These are phyloP conservation scores for Venturia carpophila DNA, from an alignment of 2,329 filamentous ascomycete species.

Conservation along the genomic window DNA sequence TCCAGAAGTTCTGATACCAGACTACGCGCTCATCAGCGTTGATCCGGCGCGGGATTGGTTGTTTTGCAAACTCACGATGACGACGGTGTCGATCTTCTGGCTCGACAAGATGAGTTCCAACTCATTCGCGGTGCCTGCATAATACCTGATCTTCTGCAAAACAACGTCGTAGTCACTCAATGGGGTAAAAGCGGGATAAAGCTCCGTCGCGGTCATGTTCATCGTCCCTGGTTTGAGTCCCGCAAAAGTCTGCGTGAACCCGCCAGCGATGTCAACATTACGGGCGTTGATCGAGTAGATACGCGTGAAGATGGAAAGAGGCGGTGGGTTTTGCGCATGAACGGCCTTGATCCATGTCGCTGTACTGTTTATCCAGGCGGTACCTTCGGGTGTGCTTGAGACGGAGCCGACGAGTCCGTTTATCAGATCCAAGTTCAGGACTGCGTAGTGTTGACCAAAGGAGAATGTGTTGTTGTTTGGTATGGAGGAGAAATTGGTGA, in stretches of 20 bases:
- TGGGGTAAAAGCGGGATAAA: conserved; percentile 29
- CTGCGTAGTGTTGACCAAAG: conserved; percentile 24
- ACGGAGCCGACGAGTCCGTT: conserved; percentile 31
- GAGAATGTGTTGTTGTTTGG: conserved; percentile 22
- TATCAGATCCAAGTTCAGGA: conserved; percentile 40
- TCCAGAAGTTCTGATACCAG: conserved; percentile 36
- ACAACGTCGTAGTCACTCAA: conserved; percentile 31
- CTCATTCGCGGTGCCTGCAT: conserved; percentile 34
- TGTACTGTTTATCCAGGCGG: conserved; percentile 30
- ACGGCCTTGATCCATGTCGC: conserved; percentile 35
- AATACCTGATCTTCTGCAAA: conserved; percentile 38
- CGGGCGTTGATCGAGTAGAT: conserved; percentile 31
- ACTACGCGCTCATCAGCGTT: conserved; percentile 21
- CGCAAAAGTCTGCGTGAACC: conserved; percentile 30
- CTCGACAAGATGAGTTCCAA: conserved; percentile 36
- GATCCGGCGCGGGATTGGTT: background rate
- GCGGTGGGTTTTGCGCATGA: conserved; percentile 29
- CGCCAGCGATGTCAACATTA: conserved; percentile 32
- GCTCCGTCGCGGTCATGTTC: conserved; percentile 26
- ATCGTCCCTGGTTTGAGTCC: conserved; percentile 25
- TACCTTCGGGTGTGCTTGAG: conserved; percentile 29
- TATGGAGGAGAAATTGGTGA: conserved; percentile 23
- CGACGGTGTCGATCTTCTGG: conserved; percentile 36
- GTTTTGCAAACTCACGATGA: conserved; percentile 23
- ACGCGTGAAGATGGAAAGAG: conserved; percentile 35